phyloP scores from a whole-genome alignment of 305 asterid species.

The Solanum hybrid region DNA sequence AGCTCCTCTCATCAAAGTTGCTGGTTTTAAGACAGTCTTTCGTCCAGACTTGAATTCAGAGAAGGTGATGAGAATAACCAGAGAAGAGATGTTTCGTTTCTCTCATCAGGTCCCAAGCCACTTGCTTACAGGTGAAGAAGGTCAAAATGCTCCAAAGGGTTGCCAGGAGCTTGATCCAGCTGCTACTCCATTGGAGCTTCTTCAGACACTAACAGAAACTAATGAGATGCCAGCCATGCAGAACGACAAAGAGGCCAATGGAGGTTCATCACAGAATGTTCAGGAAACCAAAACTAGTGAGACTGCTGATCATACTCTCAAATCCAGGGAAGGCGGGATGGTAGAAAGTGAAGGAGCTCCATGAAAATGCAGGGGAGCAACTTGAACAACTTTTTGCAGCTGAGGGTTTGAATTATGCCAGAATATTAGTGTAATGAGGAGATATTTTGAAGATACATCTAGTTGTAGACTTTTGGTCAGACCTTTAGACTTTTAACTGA shows the following conservation, averaged over 20 bases:
- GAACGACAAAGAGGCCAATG: constrained; percentile 11
- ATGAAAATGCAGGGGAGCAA: background rate
- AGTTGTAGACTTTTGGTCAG: constrained; percentile 10
- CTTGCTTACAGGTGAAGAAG: constrained; percentile 56
- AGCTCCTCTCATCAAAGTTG: constrained; percentile 72
- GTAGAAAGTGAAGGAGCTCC: constrained; percentile 8
- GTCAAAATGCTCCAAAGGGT: constrained; percentile 53
- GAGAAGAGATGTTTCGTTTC: constrained; percentile 77
- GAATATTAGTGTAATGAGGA: background rate
- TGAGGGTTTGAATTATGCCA: background rate
- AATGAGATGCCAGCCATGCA: constrained; percentile 8
- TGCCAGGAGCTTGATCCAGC: constrained; percentile 93
- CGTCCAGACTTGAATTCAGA: constrained; percentile 41
- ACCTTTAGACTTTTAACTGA: background rate
- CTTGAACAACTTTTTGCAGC: background rate
- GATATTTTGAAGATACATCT: constrained; percentile 7
- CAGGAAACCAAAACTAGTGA: constrained; percentile 10
- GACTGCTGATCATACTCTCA: constrained; percentile 7
- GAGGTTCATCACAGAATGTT: constrained; percentile 5
- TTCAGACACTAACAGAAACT: constrained; percentile 27
- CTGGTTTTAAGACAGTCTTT: constrained; percentile 71
- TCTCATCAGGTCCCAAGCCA: constrained; percentile 73
- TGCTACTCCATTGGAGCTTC: constrained; percentile 71
- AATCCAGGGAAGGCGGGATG: constrained; percentile 8
- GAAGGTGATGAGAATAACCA: constrained; percentile 40